Conservation (phyloP, 2,329 filamentous ascomycete genomes). For the Aspergillus bombycis region DNA sequence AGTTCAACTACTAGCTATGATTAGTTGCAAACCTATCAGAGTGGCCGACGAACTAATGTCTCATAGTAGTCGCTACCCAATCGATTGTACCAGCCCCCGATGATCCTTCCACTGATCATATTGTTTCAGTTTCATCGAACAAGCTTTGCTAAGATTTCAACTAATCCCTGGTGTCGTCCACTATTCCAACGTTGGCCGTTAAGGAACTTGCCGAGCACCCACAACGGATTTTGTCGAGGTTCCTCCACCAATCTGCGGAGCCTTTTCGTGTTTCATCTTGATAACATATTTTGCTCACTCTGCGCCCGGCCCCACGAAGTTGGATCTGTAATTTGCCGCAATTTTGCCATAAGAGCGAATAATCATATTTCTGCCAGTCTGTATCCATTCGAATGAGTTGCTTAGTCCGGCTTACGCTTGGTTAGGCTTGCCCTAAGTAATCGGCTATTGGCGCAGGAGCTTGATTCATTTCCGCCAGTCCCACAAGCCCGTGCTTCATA, state of each 20-base stretch:
- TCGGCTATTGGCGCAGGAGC: background rate
- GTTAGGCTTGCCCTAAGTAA: background rate
- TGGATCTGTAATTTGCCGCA: conserved; percentile 2
- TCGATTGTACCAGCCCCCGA: background rate
- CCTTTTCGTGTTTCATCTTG: background rate
- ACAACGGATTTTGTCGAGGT: background rate
- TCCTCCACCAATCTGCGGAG: conserved; percentile 6
- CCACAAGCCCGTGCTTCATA: background rate
- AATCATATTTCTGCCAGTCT: background rate
- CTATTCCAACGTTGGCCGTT: background rate
- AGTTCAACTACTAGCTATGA: background rate
- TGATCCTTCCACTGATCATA: background rate
- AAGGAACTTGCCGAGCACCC: conserved; percentile 7
- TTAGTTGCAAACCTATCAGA: background rate
- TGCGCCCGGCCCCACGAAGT: background rate
- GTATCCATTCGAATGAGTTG: background rate
- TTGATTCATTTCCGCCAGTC: conserved; percentile 4
- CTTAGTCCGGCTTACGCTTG: background rate
- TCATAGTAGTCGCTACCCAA: background rate
- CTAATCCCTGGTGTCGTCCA: background rate
- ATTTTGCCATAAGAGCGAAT: background rate
- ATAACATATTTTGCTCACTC: background rate
- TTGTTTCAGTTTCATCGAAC: background rate
- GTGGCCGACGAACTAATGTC: background rate
- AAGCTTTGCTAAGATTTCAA: conserved; percentile 6